Evolutionary conservation across 2,329 filamentous ascomycete species (phyloP).

Genomic region (Aspergillus ustus): DNA sequence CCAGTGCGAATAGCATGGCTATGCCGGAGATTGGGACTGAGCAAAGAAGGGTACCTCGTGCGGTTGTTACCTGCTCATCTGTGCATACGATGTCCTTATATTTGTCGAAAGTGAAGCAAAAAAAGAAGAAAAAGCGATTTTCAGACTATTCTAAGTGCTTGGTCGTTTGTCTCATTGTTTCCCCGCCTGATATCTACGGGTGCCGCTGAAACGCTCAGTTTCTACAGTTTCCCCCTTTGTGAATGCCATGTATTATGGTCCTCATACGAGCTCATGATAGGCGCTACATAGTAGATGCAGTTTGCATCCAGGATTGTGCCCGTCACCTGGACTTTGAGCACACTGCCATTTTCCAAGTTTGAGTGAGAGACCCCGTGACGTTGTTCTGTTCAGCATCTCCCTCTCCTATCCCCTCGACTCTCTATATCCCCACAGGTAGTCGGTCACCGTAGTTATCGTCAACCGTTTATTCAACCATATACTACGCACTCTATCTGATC

Average conservation of each 20-base stretch:
- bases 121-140: constrained; percentile 23
- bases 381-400: not conserved
- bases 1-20: constrained; percentile 30
- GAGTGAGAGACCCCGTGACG: not conserved
- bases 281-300: not conserved
- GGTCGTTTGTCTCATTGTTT: not conserved
- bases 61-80: constrained; percentile 28
- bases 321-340: not conserved
- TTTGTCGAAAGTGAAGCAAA: constrained; percentile 30
- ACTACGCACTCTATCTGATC: not conserved
- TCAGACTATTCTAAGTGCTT: not conserved
- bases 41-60: constrained; percentile 29
- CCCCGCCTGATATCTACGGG: not conserved
- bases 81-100: constrained; percentile 28
- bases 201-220: not conserved
- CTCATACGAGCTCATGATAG: not conserved
- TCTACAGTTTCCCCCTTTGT: not conserved
- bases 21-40: constrained; percentile 30
- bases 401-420: not conserved
- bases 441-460: not conserved
- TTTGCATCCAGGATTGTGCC: not conserved
- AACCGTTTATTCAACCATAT: not conserved
- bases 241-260: not conserved
- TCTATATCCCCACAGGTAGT: not conserved
- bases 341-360: not conserved